Percentiles rank a stretch among this genome's conserved stretches.
phyloP scores from a whole-genome alignment of 768 basidiomycete genomes.

The Cystobasidium ongulense region DNA sequence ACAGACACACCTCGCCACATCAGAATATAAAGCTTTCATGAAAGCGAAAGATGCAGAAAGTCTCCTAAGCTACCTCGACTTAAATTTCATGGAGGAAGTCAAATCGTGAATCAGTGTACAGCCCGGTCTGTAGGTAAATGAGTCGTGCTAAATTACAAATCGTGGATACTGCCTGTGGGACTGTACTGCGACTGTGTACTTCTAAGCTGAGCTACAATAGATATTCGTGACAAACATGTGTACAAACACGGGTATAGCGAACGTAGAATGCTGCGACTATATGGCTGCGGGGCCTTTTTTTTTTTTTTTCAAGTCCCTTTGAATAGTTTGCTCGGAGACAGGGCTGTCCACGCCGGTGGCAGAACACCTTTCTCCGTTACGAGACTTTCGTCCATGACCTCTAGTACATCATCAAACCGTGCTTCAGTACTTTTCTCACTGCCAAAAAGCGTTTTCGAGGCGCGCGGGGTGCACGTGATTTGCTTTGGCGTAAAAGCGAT shows the following conservation, averaged over 20 bases:
- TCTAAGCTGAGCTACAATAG: no score
- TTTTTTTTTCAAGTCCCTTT: neutral
- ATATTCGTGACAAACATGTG: no score
- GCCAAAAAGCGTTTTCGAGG: slow-evolving; percentile 6
- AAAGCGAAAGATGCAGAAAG: neutral
- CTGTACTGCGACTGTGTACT: no score
- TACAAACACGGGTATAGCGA: no score
- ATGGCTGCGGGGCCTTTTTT: no score
- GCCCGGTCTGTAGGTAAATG: neutral
- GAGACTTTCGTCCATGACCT: neutral
- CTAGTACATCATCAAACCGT: neutral
- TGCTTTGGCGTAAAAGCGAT: neutral
- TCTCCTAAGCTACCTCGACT: neutral
- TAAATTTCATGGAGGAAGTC: neutral
- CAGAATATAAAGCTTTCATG: neutral
- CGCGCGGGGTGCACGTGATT: neutral
- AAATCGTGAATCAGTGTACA: neutral
- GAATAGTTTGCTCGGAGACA: neutral
- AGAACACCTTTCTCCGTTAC: neutral
- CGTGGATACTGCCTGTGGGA: no score
- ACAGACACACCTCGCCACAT: neutral
- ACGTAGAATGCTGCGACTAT: neutral
- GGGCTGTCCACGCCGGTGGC: neutral
- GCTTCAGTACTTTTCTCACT: slow-evolving; percentile 4
- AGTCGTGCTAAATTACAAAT: neutral